Base-by-base conservation (phyloP, 2,329 filamentous ascomycete species). In the Pyrenophora tritici-repentis region DNA sequence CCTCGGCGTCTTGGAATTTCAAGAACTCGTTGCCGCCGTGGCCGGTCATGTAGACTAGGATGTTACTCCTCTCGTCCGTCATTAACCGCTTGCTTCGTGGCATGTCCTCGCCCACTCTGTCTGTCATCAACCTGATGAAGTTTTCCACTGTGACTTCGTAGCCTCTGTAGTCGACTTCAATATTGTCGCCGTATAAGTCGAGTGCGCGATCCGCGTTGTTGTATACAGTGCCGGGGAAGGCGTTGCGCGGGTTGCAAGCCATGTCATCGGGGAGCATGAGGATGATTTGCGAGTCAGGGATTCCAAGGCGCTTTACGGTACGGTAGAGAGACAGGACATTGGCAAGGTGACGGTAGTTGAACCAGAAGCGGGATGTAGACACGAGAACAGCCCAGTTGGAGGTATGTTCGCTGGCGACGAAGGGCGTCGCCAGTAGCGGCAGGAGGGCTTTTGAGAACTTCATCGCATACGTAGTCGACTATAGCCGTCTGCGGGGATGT, bases 191-290 rank as follows among this genome's bases (percentile, higher is more conserved):
- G 73, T 99, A 99, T 4, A 99, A 81, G 70, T 99, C 94, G 41
- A 99, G 88, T 7, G 91, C 91, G 59, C 94, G 89, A 74, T 97
- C 92, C 32, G 94, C 92, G 72, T 99, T 97, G 77, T 94, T 97
- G 82, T 97, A 99, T 24, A 99, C 94, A 45, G 92, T 97, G 44
- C 94, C 94, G 0, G 94, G 92, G 74, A 99, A 99, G 42, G 92
- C 91, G 73, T 99, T 99, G 67, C 94, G 91, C 26, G 94, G 94
- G 76, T 99, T 99, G 81, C 94, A 99, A 33, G 94, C 94, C 91
- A 99, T 97, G 78, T 99, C 94, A 74, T 99, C 94, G 17, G 94
- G 94, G n/a, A 99, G 85, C 92, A 99, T 97, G 62, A 99, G 88
- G 73, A 99, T 97, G 76, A 99, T 99, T 74, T 99, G 94, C 43